Conservation (phyloP, 2,329 filamentous ascomycete species). For the Raffaelea arxii region DNA sequence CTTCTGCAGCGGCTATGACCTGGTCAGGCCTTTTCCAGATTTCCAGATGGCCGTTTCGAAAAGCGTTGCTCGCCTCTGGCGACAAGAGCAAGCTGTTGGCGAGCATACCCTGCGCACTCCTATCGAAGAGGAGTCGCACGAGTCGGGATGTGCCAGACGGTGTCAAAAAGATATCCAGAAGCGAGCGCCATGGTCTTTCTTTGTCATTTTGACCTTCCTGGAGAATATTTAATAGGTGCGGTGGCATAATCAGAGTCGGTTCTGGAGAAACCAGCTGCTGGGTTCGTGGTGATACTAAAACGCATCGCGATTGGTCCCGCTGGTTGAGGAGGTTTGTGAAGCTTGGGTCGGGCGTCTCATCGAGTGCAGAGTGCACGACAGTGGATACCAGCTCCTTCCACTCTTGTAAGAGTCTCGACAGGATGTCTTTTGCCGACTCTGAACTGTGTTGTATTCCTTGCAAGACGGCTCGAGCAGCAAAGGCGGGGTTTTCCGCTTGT, state of each 20-base stretch:
- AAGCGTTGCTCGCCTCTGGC: not conserved
- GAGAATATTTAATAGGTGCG: not conserved
- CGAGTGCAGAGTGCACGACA: not conserved
- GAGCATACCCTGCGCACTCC: conserved; percentile 1
- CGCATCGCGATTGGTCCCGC: not conserved
- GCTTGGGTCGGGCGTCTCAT: not conserved
- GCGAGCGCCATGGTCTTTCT: not conserved
- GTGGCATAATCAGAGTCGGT: conserved; percentile 1
- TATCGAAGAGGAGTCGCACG: not conserved
- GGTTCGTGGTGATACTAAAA: not conserved
- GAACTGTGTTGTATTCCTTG: not conserved
- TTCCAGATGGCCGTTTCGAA: conserved; percentile 1
- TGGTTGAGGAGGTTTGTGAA: not conserved
- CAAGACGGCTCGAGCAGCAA: conserved; percentile 1
- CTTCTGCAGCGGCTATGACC: not conserved
- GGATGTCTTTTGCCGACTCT: not conserved
- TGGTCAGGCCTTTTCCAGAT: not conserved
- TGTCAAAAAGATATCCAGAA: not conserved
- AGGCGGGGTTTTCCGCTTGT: not conserved
- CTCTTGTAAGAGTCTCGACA: not conserved
- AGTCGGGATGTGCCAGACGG: not conserved
- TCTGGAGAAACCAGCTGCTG: not conserved
- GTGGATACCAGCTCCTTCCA: not conserved
- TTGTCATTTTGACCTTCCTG: not conserved
- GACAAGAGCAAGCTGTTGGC: conserved; percentile 2